phyloP scores from a whole-genome alignment of 768 basidiomycete species.

The Crassisporium funariophilum region DNA sequence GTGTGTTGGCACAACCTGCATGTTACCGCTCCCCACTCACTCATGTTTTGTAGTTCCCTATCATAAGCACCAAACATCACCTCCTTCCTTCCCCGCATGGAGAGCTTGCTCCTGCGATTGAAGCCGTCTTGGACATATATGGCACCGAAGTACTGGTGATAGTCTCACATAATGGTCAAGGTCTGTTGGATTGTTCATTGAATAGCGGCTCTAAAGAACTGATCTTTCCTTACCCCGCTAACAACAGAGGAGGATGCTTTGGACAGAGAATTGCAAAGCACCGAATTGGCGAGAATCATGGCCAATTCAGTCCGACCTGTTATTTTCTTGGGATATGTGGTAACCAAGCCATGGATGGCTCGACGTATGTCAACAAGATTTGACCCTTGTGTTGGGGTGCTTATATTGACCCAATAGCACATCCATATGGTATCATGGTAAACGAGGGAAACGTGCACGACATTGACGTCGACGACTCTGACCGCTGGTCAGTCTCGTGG shows the following conservation, averaged over 20 bases:
- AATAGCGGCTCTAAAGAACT: no score
- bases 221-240: conserved; percentile 1
- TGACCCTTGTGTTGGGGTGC: not conserved
- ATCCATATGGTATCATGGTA: conserved; percentile 75
- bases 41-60: conserved; percentile 65
- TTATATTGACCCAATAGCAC: conserved; percentile 41
- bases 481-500: conserved; percentile 76
- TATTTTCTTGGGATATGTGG: conserved; percentile 82
- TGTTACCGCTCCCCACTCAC: not conserved
- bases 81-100: conserved; percentile 84
- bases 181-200: conserved; percentile 31
- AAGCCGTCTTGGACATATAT: conserved; percentile 79
- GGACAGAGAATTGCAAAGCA: conserved; percentile 87
- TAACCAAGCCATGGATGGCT: conserved; percentile 63
- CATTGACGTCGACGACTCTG: conserved; percentile 71
- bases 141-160: conserved; percentile 79
- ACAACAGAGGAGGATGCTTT: conserved; percentile 78
- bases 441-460: conserved; percentile 81
- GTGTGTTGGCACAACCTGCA: conserved; percentile 30
- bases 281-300: conserved; percentile 81
- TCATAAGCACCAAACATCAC: conserved; percentile 83
- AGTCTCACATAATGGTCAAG: conserved; percentile 93
- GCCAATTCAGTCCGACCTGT: conserved; percentile 70
- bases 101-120: conserved; percentile 88
- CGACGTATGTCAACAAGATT: conserved; percentile 51